These are phyloP conservation scores for Hypoxylon sp. DNA, from an alignment of 2,329 filamentous ascomycete genomes.

Conservation along the genomic window DNA sequence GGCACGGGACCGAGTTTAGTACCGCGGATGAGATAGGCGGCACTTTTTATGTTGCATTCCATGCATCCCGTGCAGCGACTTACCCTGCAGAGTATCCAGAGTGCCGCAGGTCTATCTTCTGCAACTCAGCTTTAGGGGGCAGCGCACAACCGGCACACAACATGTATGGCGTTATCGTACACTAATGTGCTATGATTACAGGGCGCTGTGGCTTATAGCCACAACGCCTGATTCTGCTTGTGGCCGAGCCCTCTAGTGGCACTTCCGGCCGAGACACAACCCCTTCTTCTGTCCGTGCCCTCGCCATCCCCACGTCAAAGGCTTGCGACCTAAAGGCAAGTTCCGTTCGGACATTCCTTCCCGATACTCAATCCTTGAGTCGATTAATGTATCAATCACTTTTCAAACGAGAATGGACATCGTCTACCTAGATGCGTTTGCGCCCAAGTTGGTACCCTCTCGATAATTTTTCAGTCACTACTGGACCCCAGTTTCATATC, in stretches of 20 bases:
- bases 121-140: slow-evolving; percentile 8
- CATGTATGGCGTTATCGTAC: slow-evolving; percentile 15
- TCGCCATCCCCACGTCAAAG: slow-evolving; percentile 1
- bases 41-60: slow-evolving; percentile 37
- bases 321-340: slow-evolving; percentile 1
- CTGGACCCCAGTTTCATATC: not conserved
- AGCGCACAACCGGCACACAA: not conserved
- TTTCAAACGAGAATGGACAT: not conserved
- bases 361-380: slow-evolving; percentile 19
- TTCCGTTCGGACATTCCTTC: slow-evolving; percentile 19
- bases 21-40: slow-evolving; percentile 28
- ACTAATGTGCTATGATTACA: slow-evolving; percentile 9
- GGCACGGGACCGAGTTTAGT: slow-evolving; percentile 38
- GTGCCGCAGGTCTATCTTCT: slow-evolving; percentile 3
- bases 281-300: not conserved
- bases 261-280: slow-evolving; percentile 5
- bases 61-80: slow-evolving; percentile 23
- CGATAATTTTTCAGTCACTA: not conserved
- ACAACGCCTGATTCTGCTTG: slow-evolving; percentile 11
- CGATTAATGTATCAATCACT: slow-evolving; percentile 1
- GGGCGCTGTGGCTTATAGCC: not conserved
- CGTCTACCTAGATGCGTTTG: not conserved
- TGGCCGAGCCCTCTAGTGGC: slow-evolving; percentile 11
- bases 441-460: not conserved
- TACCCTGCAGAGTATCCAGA: slow-evolving; percentile 3